phyloP scores from a whole-genome alignment of 441 rosid genomes.

The Erysimum cheiri region DNA sequence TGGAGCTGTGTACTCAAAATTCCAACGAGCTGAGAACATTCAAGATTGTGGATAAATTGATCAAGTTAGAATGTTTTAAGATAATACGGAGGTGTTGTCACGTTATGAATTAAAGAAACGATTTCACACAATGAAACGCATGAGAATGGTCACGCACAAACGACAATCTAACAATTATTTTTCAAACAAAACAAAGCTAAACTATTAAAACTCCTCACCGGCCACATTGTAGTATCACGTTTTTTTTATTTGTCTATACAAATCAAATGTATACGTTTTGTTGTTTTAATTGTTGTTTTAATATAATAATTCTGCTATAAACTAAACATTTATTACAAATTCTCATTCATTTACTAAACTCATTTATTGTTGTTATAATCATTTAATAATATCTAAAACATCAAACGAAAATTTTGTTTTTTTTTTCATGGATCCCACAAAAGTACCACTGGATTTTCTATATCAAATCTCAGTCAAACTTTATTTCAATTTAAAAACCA shows the following conservation, averaged over 20 bases:
- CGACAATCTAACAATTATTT: slow-evolving; percentile 16
- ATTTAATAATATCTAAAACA: neutral
- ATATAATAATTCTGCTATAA: neutral
- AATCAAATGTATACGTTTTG: neutral
- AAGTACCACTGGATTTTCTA: neutral
- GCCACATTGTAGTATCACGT: neutral
- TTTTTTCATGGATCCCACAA: neutral
- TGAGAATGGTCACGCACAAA: neutral
- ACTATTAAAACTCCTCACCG: neutral
- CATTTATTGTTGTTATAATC: neutral
- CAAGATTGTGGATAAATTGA: slow-evolving; percentile 1
- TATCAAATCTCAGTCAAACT: slow-evolving; percentile 6
- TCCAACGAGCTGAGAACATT: too few relatives aligned
- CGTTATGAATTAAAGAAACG: neutral
- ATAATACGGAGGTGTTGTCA: slow-evolving; percentile 1
- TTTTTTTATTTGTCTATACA: neutral
- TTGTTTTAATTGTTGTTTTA: neutral
- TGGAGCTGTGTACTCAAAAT: too few relatives aligned
- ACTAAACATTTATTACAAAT: neutral
- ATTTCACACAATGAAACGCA: slow-evolving; percentile 4
- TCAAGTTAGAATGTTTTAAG: neutral
- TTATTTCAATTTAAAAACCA: slow-evolving; percentile 16
- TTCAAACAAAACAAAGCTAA: slow-evolving; percentile 12
- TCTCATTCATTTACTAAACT: neutral
- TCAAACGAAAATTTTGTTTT: neutral